Conservation (phyloP, 1,139 yeast species). For the Magnusiomyces ingens region DNA sequence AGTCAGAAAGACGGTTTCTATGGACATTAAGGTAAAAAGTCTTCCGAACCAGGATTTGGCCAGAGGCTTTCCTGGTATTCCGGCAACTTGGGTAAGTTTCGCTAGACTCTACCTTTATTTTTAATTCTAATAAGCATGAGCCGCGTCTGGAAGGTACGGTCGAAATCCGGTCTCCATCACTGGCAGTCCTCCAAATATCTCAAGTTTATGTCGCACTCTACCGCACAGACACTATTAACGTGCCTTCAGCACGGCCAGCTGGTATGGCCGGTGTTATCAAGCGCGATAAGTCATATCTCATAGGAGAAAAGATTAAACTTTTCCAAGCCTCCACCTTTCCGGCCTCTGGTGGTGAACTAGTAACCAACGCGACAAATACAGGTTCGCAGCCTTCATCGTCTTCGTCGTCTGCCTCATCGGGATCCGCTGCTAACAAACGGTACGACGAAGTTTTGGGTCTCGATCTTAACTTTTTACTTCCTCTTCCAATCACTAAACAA, state of each 20-base stretch:
- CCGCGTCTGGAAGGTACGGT: conserved; percentile 38
- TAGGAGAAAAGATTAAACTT: conserved; percentile 30
- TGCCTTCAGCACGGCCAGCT: conserved; percentile 31
- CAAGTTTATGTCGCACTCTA: conserved; percentile 34
- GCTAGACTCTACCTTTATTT: neutral
- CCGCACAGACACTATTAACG: conserved; percentile 34
- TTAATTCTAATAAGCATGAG: conserved; percentile 12
- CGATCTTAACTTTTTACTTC: conserved; percentile 36
- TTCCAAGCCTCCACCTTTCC: conserved; percentile 26
- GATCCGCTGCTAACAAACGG: neutral
- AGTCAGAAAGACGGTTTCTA: conserved; percentile 15
- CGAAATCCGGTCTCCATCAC: conserved; percentile 31
- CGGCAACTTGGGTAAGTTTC: conserved; percentile 33
- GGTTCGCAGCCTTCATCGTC: neutral
- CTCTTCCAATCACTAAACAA: conserved; percentile 31
- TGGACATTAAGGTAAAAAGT: conserved; percentile 34
- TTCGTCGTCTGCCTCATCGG: neutral
- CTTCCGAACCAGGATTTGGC: conserved; percentile 38
- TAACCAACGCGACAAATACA: neutral
- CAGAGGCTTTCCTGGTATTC: conserved; percentile 38
- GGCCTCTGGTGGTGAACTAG: neutral
- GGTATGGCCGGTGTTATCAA: conserved; percentile 27
- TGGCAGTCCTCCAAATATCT: conserved; percentile 24
- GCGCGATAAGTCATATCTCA: conserved; percentile 33
- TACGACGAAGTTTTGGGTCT: conserved; percentile 30